These are phyloP conservation scores for Penicillium verhagenii DNA, from an alignment of 495 filamentous ascomycete species.

Conservation along the genomic window DNA sequence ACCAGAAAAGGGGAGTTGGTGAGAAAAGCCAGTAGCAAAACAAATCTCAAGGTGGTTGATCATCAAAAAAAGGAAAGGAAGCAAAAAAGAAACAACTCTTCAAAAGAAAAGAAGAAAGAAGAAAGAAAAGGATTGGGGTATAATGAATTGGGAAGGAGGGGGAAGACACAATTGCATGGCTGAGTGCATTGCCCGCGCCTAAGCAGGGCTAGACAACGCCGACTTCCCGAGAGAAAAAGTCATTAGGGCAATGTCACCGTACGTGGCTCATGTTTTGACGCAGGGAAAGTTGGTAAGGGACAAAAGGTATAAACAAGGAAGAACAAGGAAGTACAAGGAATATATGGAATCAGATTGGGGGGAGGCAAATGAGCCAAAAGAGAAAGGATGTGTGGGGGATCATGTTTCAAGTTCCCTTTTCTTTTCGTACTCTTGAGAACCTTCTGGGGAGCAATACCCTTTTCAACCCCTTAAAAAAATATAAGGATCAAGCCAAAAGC, in stretches of 20 bases:
- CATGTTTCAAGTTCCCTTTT: neutral
- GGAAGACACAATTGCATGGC: neutral
- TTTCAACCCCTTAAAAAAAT: no score
- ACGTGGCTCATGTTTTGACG: neutral
- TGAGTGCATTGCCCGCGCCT: conserved; percentile 1
- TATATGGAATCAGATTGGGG: neutral
- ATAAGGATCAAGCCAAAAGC: no score
- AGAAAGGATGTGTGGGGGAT: neutral
- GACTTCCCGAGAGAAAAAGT: neutral
- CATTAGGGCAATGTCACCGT: no score
- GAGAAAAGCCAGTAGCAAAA: neutral
- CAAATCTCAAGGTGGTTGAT: neutral
- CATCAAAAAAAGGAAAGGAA: neutral
- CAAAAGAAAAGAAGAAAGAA: neutral
- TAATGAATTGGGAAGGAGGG: neutral
- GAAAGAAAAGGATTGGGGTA: neutral
- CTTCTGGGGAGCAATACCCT: neutral
- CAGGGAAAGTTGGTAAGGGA: neutral
- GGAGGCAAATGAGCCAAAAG: neutral
- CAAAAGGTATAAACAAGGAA: neutral
- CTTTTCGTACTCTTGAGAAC: no score
- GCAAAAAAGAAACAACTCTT: neutral
- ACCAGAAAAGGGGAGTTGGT: neutral
- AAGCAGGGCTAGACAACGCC: conserved; percentile 1
- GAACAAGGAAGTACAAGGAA: no score